Percentiles rank a stretch among this genome's conserved stretches.
phyloP scores from a whole-genome alignment of 2,329 filamentous ascomycete genomes.

The Epichloe uncinata region DNA sequence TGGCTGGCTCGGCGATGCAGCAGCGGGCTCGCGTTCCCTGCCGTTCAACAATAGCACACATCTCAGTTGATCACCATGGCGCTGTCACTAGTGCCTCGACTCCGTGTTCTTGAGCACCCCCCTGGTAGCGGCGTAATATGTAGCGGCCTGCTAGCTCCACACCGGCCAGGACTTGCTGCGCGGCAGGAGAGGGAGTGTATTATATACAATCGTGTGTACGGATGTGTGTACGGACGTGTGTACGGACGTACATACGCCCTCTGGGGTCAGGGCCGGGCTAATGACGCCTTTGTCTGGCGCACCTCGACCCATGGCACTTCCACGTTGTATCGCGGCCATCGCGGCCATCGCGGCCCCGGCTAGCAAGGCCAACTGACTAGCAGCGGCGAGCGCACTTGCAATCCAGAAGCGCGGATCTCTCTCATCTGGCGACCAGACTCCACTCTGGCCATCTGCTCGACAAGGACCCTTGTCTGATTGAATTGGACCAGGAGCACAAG shows the following conservation, averaged over 20 bases:
- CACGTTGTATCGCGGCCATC: constrained; percentile 9
- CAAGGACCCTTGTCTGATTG: constrained; percentile 6
- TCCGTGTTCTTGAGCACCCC: not conserved
- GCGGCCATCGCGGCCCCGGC: constrained; percentile 9
- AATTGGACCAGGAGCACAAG: not conserved
- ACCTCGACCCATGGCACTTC: constrained; percentile 5
- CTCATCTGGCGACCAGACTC: constrained; percentile 9
- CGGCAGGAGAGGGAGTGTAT: not conserved
- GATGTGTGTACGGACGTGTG: not conserved
- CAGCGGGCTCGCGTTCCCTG: constrained; percentile 1
- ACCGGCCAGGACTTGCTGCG: not conserved
- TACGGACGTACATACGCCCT: not conserved
- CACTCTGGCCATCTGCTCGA: constrained; percentile 10
- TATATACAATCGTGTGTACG: too few species aligned
- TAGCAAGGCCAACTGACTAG: constrained; percentile 11
- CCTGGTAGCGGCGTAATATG: not conserved
- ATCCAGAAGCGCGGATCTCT: constrained; percentile 22
- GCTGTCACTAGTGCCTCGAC: constrained; percentile 1
- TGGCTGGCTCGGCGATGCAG: constrained; percentile 1
- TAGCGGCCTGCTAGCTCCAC: not conserved
- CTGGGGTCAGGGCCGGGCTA: not conserved
- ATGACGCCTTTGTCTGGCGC: constrained; percentile 1
- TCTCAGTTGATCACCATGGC: constrained; percentile 1
- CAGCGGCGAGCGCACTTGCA: constrained; percentile 10
- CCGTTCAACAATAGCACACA: not conserved